Evolutionary conservation across 768 basidiomycete species (phyloP), one percentile per base, ranked within the genome.

Genomic region (Boletus reticulatus): DNA sequence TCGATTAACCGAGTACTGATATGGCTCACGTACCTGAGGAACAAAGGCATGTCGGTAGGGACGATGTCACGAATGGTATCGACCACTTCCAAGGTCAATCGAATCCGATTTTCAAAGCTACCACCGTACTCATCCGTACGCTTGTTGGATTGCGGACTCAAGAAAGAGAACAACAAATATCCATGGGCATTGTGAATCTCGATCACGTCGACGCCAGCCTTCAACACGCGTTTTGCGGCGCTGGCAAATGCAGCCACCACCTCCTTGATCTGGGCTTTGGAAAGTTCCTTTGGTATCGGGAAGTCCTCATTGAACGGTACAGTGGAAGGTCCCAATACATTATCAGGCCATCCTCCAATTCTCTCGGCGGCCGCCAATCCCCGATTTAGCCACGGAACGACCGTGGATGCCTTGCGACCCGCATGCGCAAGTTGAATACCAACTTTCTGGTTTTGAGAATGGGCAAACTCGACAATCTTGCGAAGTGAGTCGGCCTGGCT

Each of bases 381-480:
- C n/a, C 63, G 57, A 31, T 71, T 51, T 32, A 87, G 64, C 85
- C 87, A 91, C 0, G 87, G 85, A 1, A 83, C 79, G 17, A 80
- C 67, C 0, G 78, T 84, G 10, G 83, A 84, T 0, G 82, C 87
- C 67, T 91, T 92, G n/a, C 89, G 76, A 0, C 90, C 89, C 0
- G 88, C 86, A 58, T 92, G 89, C 0, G 80, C 84, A 17, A 92
- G 78, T 67, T 92, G 91, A 52, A 91, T 84, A 10, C 76, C 89
- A 20, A 91, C 80, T 47, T 84, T 84, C 64, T 87, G 83, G 45
- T 77, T 80, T 60, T 87, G 85, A 1, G 83, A 81, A 64, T 88
- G 85, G n/a, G 85, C 85, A 51, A 89, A 88, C 55, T 85, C 81
- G 63, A 84, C 80, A 59, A 91, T 75, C 37, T 78, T 68, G 54